Percentiles rank a stretch among this genome's conserved stretches.
Conservation (phyloP, 805 yeast species). For the Lipomyces yamanashiensis region DNA sequence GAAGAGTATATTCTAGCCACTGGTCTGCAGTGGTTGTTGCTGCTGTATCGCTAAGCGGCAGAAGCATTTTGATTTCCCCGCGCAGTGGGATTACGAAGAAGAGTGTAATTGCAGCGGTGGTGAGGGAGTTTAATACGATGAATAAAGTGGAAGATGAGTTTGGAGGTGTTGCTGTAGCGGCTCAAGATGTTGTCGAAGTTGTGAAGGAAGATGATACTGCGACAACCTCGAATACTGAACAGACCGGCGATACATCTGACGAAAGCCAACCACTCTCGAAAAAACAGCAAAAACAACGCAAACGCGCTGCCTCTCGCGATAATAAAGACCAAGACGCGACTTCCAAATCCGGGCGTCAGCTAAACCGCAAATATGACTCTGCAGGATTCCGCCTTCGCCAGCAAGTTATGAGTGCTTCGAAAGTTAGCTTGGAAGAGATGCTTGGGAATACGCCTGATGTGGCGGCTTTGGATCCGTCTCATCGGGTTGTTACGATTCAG, state of each 20-base stretch:
- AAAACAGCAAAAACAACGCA: neutral
- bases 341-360: neutral
- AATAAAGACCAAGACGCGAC: neutral
- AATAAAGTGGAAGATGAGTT: neutral
- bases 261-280: neutral
- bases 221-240: neutral
- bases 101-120: neutral
- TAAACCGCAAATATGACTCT: conserved; percentile 15
- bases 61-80: too few relatives aligned
- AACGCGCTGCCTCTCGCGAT: conserved; percentile 4
- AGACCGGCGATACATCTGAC: neutral
- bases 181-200: neutral
- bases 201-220: neutral
- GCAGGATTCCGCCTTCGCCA: conserved; percentile 34
- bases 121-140: neutral
- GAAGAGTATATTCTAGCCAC: too few relatives aligned
- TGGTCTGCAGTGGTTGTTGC: too few relatives aligned
- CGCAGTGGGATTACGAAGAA: too few relatives aligned
- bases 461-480: conserved; percentile 13
- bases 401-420: conserved; percentile 20
- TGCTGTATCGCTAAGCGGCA: too few relatives aligned
- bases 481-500: conserved; percentile 37
- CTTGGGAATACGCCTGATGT: conserved; percentile 24
- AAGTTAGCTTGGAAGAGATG: conserved; percentile 16
- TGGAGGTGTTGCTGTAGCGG: neutral